These are phyloP conservation scores for Pelargonium citronellum DNA, from an alignment of 441 rosid genomes.

Conservation along the genomic window DNA sequence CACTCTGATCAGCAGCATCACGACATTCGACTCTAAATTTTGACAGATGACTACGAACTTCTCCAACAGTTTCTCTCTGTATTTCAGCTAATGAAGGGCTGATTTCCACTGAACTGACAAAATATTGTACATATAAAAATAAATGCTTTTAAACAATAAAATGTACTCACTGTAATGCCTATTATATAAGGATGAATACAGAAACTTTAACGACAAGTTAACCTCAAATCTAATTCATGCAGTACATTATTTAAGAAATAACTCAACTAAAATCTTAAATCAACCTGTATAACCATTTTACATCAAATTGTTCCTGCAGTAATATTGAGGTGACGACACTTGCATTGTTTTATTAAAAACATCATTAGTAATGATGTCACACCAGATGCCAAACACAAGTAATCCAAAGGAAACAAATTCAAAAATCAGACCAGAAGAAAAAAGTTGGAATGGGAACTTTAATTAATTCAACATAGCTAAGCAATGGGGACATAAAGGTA, in stretches of 20 bases:
- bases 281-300: not conserved
- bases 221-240: not conserved
- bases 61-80: conserved; percentile 83
- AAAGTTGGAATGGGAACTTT: not conserved
- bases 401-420: not conserved
- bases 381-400: not conserved
- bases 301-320: not conserved
- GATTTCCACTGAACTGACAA: conserved; percentile 85
- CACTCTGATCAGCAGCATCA: conserved; percentile 74
- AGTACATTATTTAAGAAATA: not conserved
- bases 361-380: not conserved
- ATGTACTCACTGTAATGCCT: conserved; percentile 10
- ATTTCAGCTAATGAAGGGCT: conserved; percentile 80
- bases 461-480: not conserved
- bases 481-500: not conserved
- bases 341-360: not conserved
- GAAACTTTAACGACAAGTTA: not conserved
- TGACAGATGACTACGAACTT: conserved; percentile 66
- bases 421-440: not conserved
- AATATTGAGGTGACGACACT: not conserved
- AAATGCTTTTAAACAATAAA: conserved; percentile 17
- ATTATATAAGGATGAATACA: not conserved
- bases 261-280: not conserved
- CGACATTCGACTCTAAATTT: conserved; percentile 81
- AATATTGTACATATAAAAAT: conserved; percentile 9